Evolutionary conservation across 2,329 filamentous ascomycete genomes (phyloP).

Genomic region (Phaeosphaeria sp.): DNA sequence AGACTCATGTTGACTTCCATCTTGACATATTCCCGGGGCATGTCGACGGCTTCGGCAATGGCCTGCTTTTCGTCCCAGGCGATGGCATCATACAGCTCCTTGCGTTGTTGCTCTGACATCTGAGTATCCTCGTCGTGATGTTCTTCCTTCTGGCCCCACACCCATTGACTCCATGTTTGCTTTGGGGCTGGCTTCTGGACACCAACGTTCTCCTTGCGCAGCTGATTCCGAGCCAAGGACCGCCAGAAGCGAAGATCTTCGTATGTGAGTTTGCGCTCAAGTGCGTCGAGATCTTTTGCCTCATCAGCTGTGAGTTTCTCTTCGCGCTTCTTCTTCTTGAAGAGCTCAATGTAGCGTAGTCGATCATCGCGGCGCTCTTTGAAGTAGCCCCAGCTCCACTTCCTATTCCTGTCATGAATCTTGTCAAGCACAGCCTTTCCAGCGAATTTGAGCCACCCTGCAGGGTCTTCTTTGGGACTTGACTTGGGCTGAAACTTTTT

Average conservation of each 20-base stretch:
- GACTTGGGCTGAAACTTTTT: slow-evolving; percentile 89
- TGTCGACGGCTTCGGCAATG: slow-evolving; percentile 84
- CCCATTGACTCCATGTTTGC: slow-evolving; percentile 89
- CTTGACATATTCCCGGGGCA: slow-evolving; percentile 90
- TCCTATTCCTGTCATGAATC: slow-evolving; percentile 90
- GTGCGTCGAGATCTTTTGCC: slow-evolving; percentile 70
- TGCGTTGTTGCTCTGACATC: slow-evolving; percentile 94
- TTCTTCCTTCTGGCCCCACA: slow-evolving; percentile 75
- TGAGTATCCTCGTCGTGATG: slow-evolving; percentile 78
- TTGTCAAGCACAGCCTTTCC: slow-evolving; percentile 88
- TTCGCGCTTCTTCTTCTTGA: slow-evolving; percentile 87
- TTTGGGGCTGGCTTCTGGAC: slow-evolving; percentile 78
- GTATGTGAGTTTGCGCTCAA: slow-evolving; percentile 90
- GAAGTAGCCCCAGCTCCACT: slow-evolving; percentile 97
- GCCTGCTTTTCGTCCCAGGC: slow-evolving; percentile 98
- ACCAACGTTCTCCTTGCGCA: slow-evolving; percentile 92
- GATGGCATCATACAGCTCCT: slow-evolving; percentile 96
- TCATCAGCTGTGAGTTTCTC: slow-evolving; percentile 73
- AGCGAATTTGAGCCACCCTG: slow-evolving; percentile 91
- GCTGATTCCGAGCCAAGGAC: slow-evolving; percentile 88
- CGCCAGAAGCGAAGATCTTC: slow-evolving; percentile 98
- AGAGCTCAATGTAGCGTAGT: slow-evolving; percentile 86
- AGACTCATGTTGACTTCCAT: slow-evolving; percentile 90
- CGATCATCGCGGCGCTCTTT: slow-evolving; percentile 91
- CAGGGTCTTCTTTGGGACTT: slow-evolving; percentile 85